phyloP scores from a whole-genome alignment of 2,329 filamentous ascomycete genomes.

The Penicillium sp. region DNA sequence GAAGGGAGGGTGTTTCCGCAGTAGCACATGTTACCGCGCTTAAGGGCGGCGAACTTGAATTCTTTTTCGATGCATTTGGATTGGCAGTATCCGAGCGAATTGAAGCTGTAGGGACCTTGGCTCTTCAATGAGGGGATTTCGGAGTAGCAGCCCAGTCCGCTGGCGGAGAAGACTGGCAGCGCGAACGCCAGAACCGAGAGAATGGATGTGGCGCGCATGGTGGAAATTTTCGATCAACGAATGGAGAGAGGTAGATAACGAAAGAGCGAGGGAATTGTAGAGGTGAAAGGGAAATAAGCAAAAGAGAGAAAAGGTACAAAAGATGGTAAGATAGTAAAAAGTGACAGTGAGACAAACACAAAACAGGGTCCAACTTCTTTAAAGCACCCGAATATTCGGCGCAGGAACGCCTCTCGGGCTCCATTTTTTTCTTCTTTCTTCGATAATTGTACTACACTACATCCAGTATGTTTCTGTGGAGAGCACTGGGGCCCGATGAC shows the following conservation, averaged over 20 bases:
- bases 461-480: constrained; percentile 16
- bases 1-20: constrained; percentile 25
- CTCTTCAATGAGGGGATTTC: constrained; percentile 9
- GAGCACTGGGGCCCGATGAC: constrained; percentile 3
- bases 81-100: constrained; percentile 18
- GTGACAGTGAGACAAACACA: background rate
- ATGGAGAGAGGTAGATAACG: background rate
- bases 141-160: constrained; percentile 22
- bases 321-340: background rate
- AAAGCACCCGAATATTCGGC: constrained; percentile 1
- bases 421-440: constrained; percentile 1
- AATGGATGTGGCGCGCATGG: constrained; percentile 14
- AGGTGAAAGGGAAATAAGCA: background rate
- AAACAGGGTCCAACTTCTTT: constrained; percentile 5
- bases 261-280: background rate
- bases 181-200: constrained; percentile 16
- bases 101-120: constrained; percentile 7
- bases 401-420: constrained; percentile 2
- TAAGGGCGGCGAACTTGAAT: constrained; percentile 21
- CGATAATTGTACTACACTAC: no score
- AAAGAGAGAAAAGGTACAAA: background rate
- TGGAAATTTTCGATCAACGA: constrained; percentile 2
- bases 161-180: constrained; percentile 7
- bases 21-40: constrained; percentile 20
- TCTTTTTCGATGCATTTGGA: constrained; percentile 11